Base-by-base conservation (phyloP, 1,139 yeast genomes). In the Geotrichum restrictum region DNA sequence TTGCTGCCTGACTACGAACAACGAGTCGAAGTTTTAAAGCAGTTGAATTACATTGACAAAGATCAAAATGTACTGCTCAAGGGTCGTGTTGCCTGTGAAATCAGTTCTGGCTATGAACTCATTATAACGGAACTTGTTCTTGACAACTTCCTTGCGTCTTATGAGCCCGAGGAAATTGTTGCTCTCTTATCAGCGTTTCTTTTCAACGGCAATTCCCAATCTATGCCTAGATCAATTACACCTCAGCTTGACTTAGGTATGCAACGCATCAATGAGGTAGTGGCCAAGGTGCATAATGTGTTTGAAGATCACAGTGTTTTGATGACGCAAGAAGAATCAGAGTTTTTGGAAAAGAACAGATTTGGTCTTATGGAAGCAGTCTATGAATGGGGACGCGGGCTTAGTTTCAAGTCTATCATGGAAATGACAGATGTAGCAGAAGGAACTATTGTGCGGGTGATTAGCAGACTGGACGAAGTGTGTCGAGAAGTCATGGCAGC, bases 341-440 rank as follows among this genome's bases (percentile, higher is more conserved):
- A 85, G 58, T 91, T 89, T 62, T 70, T 83, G 57, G 95, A 88
- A 56, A 78, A 85, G 60, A 84, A 88, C 62, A 74, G 98, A 60
- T 93, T 93, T 70, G 96, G 94, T 0, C 75, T 93, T 64, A 86
- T 88, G 69, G 93, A 89, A 67, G 96, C 89, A 11, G 96, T 93
- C 3, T 93, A 93, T 67, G 98, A 93, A 69, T 93, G 99, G 99
- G 97, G 98, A 0, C 78, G 95, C 60, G 99, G 98, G 1, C 77
- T 89, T 76, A 78, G 94, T 0, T 93, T 93, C 72, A 85, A 85
- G 59, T 94, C 88, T 55, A 93, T 93, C 60, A 93, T 91, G 85
- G 84, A 81, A 56, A 77, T 88, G 59, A 86, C 95, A 59, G 82
- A 81, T 19, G 97, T 91, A 64, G 93, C 94, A 33, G 99, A 93